phyloP scores from a whole-genome alignment of 176 grass and related monocot genomes.

The Paspalum notatum region DNA sequence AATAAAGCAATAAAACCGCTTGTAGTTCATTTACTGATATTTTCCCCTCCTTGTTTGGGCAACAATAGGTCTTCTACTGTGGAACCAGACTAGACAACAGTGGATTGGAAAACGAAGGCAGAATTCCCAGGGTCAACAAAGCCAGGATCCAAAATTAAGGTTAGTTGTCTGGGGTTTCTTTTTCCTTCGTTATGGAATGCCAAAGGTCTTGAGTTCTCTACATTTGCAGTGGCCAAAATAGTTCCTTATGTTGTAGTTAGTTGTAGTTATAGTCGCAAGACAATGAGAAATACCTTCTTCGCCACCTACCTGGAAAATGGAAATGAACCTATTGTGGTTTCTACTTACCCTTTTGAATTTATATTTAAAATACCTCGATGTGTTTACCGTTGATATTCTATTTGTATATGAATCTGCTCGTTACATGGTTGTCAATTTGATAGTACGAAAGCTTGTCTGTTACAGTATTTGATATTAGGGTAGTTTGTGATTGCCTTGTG shows the following conservation, averaged over 20 bases:
- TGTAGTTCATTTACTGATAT: not conserved
- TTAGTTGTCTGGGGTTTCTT: conserved; percentile 19
- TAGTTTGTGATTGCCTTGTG: conserved; percentile 26
- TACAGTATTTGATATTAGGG: not conserved
- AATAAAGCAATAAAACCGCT: not conserved
- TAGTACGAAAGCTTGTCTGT: conserved; percentile 25
- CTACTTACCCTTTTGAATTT: not conserved
- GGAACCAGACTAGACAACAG: conserved; percentile 87
- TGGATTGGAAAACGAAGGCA: conserved; percentile 71
- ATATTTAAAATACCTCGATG: not conserved
- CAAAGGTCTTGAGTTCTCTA: not conserved
- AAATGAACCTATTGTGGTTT: not conserved
- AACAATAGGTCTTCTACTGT: conserved; percentile 71
- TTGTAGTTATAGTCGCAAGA: not conserved
- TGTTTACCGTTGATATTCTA: not conserved
- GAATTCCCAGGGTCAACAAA: conserved; percentile 50
- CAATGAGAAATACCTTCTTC: not conserved
- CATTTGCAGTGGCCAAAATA: not conserved
- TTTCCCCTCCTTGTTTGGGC: not conserved
- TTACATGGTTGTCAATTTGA: not conserved
- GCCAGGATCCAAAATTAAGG: conserved; percentile 74
- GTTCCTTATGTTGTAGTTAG: not conserved
- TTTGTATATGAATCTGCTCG: conserved; percentile 13
- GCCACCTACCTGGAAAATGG: conserved; percentile 3
- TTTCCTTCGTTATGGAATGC: not conserved